A percentile compares a stretch with the other conserved stretches of the same genome.
These are phyloP conservation scores for Vaccinium darrowii DNA, from an alignment of 148 eudicot genomes.

Conservation along the genomic window DNA sequence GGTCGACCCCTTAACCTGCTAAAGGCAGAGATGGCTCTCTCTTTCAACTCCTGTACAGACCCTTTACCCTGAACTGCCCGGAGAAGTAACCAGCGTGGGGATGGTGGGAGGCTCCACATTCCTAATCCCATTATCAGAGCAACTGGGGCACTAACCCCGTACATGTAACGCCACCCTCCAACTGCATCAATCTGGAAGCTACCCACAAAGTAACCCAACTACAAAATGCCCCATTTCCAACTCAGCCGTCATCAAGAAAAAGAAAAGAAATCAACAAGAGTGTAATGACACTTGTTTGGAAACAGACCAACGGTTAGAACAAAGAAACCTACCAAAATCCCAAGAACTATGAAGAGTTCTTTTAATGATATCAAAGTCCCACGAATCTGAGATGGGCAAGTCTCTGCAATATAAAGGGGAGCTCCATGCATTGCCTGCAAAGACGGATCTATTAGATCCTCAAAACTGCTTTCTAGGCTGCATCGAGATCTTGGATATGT, in stretches of 20 bases:
- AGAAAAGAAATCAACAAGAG: background rate
- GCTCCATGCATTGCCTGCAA: conserved; percentile 99
- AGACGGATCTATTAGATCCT: conserved; percentile 17
- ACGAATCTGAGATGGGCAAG: conserved; percentile 92
- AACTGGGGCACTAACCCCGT: conserved; percentile 69
- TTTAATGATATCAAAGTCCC: conserved; percentile 90
- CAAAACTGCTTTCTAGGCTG: conserved; percentile 7
- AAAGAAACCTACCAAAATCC: conserved; percentile 63
- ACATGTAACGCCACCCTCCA: conserved; percentile 99
- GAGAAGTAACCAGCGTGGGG: conserved; percentile 96
- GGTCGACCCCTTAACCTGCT: conserved; percentile 81
- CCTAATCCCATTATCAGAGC: conserved; percentile 85
- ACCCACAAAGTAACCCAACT: conserved; percentile 90
- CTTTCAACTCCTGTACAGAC: conserved; percentile 59
- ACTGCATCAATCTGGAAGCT: conserved; percentile 64
- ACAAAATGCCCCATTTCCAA: conserved; percentile 26
- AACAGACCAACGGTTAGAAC: background rate
- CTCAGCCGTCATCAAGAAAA: background rate
- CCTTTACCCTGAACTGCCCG: conserved; percentile 86
- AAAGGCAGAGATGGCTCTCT: conserved; percentile 65
- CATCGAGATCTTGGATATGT: background rate
- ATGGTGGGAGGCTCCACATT: conserved; percentile 83
- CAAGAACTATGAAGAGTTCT: conserved; percentile 85
- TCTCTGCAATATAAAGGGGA: conserved; percentile 97
- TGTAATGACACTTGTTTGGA: background rate